These are phyloP conservation scores for Pyrrhoderma noxium DNA, from an alignment of 1,284 basidiomycete genomes.

Conservation along the genomic window DNA sequence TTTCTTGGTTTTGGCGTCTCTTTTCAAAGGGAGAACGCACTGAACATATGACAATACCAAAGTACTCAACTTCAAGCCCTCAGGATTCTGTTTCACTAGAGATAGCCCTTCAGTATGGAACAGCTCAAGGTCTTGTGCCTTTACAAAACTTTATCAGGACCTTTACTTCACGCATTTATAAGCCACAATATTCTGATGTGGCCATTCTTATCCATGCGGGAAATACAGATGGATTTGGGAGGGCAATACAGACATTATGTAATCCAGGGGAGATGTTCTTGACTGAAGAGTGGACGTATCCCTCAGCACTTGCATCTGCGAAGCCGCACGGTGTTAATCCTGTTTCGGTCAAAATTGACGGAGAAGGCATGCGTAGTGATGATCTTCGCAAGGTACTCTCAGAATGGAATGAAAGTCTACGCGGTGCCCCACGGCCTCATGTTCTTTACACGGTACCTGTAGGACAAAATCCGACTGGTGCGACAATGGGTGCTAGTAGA, in stretches of 20 bases:
- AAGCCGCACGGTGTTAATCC: slow-evolving; percentile 43
- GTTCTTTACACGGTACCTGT: slow-evolving; percentile 72
- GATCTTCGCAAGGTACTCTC: slow-evolving; percentile 53
- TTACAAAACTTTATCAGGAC: slow-evolving; percentile 49
- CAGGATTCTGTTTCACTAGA: slow-evolving; percentile 54
- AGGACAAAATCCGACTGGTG: slow-evolving; percentile 77
- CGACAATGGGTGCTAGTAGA: slow-evolving; percentile 56
- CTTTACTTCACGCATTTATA: slow-evolving; percentile 56
- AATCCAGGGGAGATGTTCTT: slow-evolving; percentile 71
- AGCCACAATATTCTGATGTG: slow-evolving; percentile 66
- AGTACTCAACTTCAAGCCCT: slow-evolving; percentile 38
- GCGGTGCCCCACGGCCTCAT: slow-evolving; percentile 54
- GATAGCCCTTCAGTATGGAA: slow-evolving; percentile 68
- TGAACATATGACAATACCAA: slow-evolving; percentile 50
- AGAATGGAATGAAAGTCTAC: slow-evolving; percentile 57
- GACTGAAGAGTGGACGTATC: slow-evolving; percentile 68
- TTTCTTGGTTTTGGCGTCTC: slow-evolving; percentile 63
- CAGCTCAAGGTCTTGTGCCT: slow-evolving; percentile 45
- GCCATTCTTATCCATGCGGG: slow-evolving; percentile 59
- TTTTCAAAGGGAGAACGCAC: slow-evolving; percentile 46
- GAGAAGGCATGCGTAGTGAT: slow-evolving; percentile 59
- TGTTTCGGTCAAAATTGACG: slow-evolving; percentile 65
- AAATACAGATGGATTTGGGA: slow-evolving; percentile 65
- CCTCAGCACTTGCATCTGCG: slow-evolving; percentile 39
- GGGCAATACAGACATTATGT: slow-evolving; percentile 48